These are phyloP conservation scores for Trypanosoma vivax DNA, from an alignment of 208 protist species.

Conservation along the genomic window DNA sequence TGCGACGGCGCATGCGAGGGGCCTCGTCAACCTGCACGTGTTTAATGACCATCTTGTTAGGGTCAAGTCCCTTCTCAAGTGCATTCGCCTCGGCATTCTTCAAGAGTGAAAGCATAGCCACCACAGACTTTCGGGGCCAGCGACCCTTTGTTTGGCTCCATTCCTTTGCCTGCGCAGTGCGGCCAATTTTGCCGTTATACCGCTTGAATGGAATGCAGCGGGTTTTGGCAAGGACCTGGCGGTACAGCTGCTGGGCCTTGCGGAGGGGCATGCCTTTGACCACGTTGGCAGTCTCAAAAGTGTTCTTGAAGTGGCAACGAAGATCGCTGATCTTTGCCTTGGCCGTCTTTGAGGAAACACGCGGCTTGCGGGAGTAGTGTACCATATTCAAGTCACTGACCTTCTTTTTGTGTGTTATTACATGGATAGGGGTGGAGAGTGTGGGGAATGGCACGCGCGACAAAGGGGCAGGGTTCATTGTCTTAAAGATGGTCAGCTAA, in stretches of 20 bases:
- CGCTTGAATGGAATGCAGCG: conserved; percentile 93
- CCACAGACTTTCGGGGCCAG: conserved; percentile 93
- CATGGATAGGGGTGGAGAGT: no score
- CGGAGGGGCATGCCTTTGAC: conserved; percentile 68
- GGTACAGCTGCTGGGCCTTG: conserved; percentile 91
- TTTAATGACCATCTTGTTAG: conserved; percentile 88
- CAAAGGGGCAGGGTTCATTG: no score
- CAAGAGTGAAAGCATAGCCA: conserved; percentile 85
- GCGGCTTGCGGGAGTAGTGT: conserved; percentile 87
- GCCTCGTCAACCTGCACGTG: conserved; percentile 92
- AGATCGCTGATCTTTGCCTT: conserved; percentile 85
- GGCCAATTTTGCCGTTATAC: conserved; percentile 90
- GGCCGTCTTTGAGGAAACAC: conserved; percentile 79
- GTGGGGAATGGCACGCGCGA: no score
- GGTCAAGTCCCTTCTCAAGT: conserved; percentile 86
- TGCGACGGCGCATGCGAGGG: conserved; percentile 87
- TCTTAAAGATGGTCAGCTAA: no score
- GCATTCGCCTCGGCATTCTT: conserved; percentile 92
- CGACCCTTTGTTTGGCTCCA: conserved; percentile 89
- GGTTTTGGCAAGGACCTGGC: conserved; percentile 92
- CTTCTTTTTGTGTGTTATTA: conserved; percentile 4
- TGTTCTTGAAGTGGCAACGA: conserved; percentile 95
- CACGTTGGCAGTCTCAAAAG: conserved; percentile 89
- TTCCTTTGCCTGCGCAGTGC: conserved; percentile 90
- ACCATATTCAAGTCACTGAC: conserved; percentile 37